These are phyloP conservation scores for Gentiana macrophylla DNA, from an alignment of 257 asterid genomes.

Conservation along the genomic window DNA sequence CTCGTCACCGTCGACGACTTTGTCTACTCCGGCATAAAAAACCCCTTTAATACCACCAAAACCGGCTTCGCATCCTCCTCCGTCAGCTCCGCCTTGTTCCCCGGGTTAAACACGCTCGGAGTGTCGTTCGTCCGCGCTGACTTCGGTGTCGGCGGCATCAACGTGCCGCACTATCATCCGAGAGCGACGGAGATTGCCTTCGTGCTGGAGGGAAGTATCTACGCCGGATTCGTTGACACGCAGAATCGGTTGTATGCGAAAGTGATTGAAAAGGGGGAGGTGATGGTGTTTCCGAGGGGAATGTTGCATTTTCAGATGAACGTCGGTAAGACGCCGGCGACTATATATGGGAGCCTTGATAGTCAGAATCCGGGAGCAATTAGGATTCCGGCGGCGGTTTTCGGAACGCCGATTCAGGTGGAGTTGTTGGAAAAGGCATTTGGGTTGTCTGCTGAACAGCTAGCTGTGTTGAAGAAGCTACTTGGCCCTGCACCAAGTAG, in stretches of 20 bases:
- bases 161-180: conserved; percentile 46
- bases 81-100: conserved; percentile 26
- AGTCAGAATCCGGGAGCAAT: conserved; percentile 49
- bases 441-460: conserved; percentile 37
- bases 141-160: conserved; percentile 42
- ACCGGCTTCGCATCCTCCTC: conserved; percentile 30
- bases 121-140: conserved; percentile 49
- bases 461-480: conserved; percentile 28
- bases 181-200: conserved; percentile 46
- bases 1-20: conserved; percentile 36
- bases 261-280: conserved; percentile 46
- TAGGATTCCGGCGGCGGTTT: conserved; percentile 36
- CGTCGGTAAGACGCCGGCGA: conserved; percentile 32
- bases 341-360: conserved; percentile 36
- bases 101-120: conserved; percentile 52
- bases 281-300: conserved; percentile 52
- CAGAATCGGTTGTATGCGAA: conserved; percentile 34
- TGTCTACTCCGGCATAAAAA: conserved; percentile 31
- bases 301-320: conserved; percentile 61
- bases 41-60: conserved; percentile 34
- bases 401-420: conserved; percentile 52
- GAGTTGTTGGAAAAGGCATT: conserved; percentile 51
- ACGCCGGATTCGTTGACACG: conserved; percentile 45
- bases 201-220: conserved; percentile 37
- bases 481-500: conserved; percentile 18